Evolutionary conservation across 306 rosid species (phyloP), one percentile per base, ranked within the genome.

Genomic region (Glycine tomentella): DNA sequence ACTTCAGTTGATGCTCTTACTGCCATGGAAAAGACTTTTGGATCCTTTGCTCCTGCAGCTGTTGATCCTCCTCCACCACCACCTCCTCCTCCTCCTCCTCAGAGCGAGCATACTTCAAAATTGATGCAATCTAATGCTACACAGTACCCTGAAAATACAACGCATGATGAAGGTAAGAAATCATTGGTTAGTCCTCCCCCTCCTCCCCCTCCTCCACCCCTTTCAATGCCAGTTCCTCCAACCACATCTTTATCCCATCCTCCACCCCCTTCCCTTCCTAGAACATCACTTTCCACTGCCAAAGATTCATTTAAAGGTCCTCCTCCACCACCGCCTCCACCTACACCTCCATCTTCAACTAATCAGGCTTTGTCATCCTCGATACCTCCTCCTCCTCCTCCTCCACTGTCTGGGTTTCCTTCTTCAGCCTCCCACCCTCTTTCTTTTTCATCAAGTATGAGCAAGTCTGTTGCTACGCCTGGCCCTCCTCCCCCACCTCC

Each of bases 401-500:
- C 92, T 16, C 84, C 88, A 36, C 45, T 64, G 50, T 71, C 87
- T 9, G 79, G 45, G 3, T 9, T 70, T 52, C 58, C 76, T 79
- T 51, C 79, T 56, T 48, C 83, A 69, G 31, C 31, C 31, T 25
- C 31, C 2, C 31, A 25, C 31, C 31, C 31, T 25, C 31, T 25
- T 25, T 25, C 31, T 25, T 25, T 2, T 25, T 25, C 31, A 25
- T 25, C 31, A 2, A 25, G 31, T 25, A 25, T 1, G 31, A 25
- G 31, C 31, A 25, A 25, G 31, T 25, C 31, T 25, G 70, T 49
- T 14, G 50, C 7, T 63, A 36, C 3, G 14, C 17, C 81, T 74
- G 57, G 85, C 51, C 90, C 92, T n/a, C 91, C 86, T 17, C 87
- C 86, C 4, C 94, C 94, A 15, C 98, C 94, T 68, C 97, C 90